Percentiles rank a stretch among this genome's conserved stretches.
phyloP scores from a whole-genome alignment of 1,284 basidiomycete species.

The Rhodofomes roseus region DNA sequence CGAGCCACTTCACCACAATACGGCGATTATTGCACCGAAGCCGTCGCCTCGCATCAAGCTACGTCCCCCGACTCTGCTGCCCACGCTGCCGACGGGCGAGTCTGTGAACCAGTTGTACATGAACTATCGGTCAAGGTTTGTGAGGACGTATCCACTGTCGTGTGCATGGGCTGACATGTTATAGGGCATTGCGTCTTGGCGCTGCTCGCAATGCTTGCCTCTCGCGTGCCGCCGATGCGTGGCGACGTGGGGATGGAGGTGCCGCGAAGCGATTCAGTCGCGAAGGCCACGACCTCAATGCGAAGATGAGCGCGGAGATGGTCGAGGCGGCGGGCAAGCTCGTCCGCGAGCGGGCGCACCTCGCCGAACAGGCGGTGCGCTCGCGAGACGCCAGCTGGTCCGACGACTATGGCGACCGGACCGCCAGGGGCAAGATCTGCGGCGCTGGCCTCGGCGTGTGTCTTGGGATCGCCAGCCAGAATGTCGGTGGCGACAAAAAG shows the following conservation, averaged over 20 bases:
- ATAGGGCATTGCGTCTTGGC: constrained; percentile 80
- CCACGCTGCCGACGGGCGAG: constrained; percentile 84
- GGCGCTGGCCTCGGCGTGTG: constrained; percentile 83
- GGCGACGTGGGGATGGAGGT: constrained; percentile 90
- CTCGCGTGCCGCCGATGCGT: constrained; percentile 94
- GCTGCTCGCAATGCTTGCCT: constrained; percentile 92
- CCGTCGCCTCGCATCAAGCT: constrained; percentile 82
- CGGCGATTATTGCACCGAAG: constrained; percentile 75
- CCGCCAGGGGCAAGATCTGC: constrained; percentile 70
- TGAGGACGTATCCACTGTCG: background rate
- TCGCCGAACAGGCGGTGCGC: constrained; percentile 75
- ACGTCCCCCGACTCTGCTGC: constrained; percentile 79
- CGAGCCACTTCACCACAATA: constrained; percentile 60
- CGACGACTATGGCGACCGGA: constrained; percentile 80
- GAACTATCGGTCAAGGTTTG: constrained; percentile 65
- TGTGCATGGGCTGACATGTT: background rate
- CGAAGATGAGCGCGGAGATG: constrained; percentile 85
- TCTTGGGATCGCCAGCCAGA: constrained; percentile 74
- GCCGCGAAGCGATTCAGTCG: constrained; percentile 91
- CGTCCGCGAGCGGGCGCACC: constrained; percentile 74
- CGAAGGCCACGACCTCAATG: constrained; percentile 91
- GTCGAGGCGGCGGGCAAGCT: constrained; percentile 74
- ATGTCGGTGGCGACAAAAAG: constrained; percentile 47
- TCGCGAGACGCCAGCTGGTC: constrained; percentile 70
- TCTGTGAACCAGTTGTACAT: constrained; percentile 81